Evolutionary conservation across 345 rosid species (phyloP).

Genomic region (Eutrema heterophyllum): DNA sequence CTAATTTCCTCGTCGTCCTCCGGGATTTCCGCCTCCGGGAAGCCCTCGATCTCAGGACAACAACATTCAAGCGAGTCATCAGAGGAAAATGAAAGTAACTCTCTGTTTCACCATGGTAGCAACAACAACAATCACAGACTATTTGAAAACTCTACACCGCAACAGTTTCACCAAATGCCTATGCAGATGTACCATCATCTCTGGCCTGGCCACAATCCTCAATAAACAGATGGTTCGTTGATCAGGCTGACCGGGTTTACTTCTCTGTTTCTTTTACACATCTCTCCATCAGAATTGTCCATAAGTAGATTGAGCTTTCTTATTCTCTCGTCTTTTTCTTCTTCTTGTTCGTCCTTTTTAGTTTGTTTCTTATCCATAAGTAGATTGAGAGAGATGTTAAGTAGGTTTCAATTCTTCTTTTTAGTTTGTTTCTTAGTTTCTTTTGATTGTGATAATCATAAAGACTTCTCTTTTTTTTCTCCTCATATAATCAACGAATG

Average conservation of each 20-base stretch:
- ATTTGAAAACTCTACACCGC: conserved; percentile 25
- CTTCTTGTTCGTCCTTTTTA: neutral
- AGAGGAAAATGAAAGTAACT: conserved; percentile 56
- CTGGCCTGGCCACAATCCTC: conserved; percentile 25
- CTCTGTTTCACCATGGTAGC: conserved; percentile 16
- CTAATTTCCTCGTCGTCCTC: no score
- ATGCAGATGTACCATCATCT: conserved; percentile 28
- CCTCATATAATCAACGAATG: neutral
- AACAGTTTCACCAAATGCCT: conserved; percentile 23
- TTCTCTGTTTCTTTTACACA: conserved; percentile 17
- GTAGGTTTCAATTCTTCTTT: conserved; percentile 26
- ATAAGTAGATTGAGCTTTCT: conserved; percentile 31
- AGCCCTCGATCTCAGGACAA: conserved; percentile 75
- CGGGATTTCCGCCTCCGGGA: no score
- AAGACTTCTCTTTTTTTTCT: neutral
- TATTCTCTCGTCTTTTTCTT: conserved; percentile 12
- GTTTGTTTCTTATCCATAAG: conserved; percentile 28
- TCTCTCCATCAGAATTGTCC: conserved; percentile 17
- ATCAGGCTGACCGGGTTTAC: neutral
- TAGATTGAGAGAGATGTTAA: conserved; percentile 17
- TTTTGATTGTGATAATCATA: conserved; percentile 22
- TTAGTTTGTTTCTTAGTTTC: conserved; percentile 21
- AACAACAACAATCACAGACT: conserved; percentile 15
- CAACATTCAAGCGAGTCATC: conserved; percentile 72
- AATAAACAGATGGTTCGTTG: conserved; percentile 5